phyloP scores from a whole-genome alignment of 192 early-diverging fungal species.

The Coemansia sp. region DNA sequence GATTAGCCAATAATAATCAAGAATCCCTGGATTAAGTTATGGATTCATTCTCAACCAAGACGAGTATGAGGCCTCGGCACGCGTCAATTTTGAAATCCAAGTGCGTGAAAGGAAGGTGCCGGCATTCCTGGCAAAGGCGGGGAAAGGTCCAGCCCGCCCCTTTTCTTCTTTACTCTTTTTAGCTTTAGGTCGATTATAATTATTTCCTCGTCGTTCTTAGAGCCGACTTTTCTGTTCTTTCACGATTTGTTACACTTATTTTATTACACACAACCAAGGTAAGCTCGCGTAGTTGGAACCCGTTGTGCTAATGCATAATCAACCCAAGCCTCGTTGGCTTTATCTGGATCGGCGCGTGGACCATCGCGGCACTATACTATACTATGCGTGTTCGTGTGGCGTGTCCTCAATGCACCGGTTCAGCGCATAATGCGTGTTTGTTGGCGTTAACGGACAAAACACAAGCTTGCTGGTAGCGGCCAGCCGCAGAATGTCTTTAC shows the following conservation, averaged over 20 bases:
- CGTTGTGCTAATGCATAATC: slow-evolving; percentile 1
- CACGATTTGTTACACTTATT: background rate
- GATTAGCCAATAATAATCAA: background rate
- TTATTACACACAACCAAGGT: slow-evolving; percentile 3
- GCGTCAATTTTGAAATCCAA: too few relatives aligned
- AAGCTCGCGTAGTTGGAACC: background rate
- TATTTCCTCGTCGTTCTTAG: background rate
- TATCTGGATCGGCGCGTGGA: slow-evolving; percentile 11
- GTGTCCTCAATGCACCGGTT: slow-evolving; percentile 3
- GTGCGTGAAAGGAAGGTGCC: background rate
- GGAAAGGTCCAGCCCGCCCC: background rate
- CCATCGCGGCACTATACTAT: slow-evolving; percentile 10
- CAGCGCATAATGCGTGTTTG: background rate
- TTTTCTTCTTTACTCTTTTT: background rate
- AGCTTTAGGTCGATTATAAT: background rate
- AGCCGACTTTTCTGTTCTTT: background rate
- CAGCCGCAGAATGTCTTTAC: background rate
- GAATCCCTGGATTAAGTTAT: background rate
- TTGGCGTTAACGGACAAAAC: background rate
- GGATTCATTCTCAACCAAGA: background rate
- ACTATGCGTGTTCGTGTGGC: slow-evolving; percentile 9
- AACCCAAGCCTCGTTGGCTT: background rate
- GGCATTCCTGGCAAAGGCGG: slow-evolving; percentile 1
- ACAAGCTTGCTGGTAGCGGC: background rate
- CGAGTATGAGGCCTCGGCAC: too few relatives aligned